Evolutionary conservation across 2,329 filamentous ascomycete species (phyloP).

Genomic region (Annulohypoxylon truncatum): DNA sequence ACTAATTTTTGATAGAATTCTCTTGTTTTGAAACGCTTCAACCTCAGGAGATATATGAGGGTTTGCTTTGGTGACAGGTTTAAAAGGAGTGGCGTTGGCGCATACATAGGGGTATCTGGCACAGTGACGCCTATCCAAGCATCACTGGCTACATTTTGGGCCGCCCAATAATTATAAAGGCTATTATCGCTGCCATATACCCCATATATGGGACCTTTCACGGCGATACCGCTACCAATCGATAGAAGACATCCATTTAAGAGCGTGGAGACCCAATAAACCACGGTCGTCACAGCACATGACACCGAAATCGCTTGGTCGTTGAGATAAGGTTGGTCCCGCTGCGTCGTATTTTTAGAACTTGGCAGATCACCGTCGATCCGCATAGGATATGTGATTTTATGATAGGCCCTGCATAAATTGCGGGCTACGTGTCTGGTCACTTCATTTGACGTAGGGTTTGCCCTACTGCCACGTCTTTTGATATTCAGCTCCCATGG

Average conservation of each 20-base stretch:
- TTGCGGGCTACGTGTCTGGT: constrained; percentile 15
- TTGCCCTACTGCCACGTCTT: constrained; percentile 17
- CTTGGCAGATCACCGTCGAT: constrained; percentile 10
- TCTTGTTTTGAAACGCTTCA: neutral
- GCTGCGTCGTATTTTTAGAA: constrained; percentile 10
- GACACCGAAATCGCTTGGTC: constrained; percentile 2
- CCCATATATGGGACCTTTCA: constrained; percentile 5
- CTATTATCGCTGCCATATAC: constrained; percentile 2
- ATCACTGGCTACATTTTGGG: neutral
- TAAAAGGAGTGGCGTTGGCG: neutral
- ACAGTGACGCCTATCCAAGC: neutral
- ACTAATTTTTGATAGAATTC: neutral
- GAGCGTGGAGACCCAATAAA: constrained; percentile 1
- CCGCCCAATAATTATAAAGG: neutral
- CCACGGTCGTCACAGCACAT: neutral
- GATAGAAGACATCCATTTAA: neutral
- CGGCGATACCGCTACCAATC: constrained; percentile 1
- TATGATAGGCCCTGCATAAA: constrained; percentile 6
- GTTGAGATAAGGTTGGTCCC: constrained; percentile 20
- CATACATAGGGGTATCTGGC: constrained; percentile 1
- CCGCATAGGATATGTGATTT: neutral
- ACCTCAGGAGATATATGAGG: constrained; percentile 10
- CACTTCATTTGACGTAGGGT: neutral
- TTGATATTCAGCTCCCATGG: constrained; percentile 1
- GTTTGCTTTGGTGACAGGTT: neutral